Conservation (phyloP, 768 basidiomycete genomes). For the Pulveroboletus sp. region DNA sequence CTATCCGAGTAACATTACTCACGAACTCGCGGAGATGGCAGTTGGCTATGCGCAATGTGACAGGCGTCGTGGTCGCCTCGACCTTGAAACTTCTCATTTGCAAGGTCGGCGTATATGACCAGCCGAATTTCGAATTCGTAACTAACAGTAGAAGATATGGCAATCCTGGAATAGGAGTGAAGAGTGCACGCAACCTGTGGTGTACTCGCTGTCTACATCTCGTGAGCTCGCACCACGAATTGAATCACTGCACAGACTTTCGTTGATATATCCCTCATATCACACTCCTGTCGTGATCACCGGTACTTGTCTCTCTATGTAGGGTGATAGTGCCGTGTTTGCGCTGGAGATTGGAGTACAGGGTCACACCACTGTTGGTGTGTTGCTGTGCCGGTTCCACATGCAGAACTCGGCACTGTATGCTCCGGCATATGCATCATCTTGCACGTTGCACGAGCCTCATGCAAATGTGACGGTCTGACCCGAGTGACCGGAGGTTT, state of each 20-base stretch:
- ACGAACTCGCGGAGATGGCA: constrained; percentile 12
- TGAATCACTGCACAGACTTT: background rate
- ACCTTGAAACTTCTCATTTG: background rate
- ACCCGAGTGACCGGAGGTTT: background rate
- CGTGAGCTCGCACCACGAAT: background rate
- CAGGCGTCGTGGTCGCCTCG: background rate
- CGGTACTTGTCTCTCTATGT: background rate
- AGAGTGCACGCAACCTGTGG: background rate
- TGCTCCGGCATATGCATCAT: background rate
- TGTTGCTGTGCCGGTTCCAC: background rate
- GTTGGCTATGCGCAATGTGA: constrained; percentile 17
- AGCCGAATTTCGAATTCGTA: constrained; percentile 9
- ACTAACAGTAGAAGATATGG: background rate
- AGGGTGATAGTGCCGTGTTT: background rate
- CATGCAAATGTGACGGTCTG: background rate
- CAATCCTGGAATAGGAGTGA: background rate
- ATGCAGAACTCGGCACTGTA: background rate
- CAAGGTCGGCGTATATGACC: constrained; percentile 1
- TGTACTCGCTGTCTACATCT: background rate
- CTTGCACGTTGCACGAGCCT: constrained; percentile 5
- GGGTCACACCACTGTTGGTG: background rate
- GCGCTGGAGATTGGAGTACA: background rate
- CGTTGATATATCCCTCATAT: background rate
- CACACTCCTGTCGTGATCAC: background rate
- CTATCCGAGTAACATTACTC: background rate